These are phyloP conservation scores for Neurospora sp. DNA, from an alignment of 495 filamentous ascomycete genomes.

Conservation along the genomic window DNA sequence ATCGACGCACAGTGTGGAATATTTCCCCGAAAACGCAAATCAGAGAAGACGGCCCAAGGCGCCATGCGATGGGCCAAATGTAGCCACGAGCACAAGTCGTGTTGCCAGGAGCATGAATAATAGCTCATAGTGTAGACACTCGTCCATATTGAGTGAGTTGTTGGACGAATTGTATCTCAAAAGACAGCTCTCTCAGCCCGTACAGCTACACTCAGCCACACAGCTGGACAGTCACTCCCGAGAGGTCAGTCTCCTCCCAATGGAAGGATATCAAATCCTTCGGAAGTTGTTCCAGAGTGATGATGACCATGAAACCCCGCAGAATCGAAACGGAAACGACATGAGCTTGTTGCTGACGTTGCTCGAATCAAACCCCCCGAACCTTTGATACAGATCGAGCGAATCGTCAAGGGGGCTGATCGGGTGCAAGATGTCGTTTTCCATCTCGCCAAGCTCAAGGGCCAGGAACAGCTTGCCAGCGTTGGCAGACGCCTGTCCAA, in stretches of 20 bases:
- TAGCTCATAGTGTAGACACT: background rate
- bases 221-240: background rate
- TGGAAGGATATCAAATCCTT: background rate
- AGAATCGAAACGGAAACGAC: background rate
- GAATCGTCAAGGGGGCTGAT: background rate
- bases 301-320: background rate
- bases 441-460: background rate
- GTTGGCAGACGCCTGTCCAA: background rate
- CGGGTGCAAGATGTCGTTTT: background rate
- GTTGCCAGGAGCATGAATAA: background rate
- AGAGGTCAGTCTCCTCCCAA: background rate
- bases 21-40: background rate
- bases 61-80: background rate
- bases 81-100: no score
- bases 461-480: background rate
- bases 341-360: constrained; percentile 7
- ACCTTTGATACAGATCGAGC: background rate
- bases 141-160: background rate
- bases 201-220: background rate
- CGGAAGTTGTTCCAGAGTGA: background rate
- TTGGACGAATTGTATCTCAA: background rate
- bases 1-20: background rate
- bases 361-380: background rate
- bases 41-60: background rate
- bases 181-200: background rate